A percentile compares a stretch with the other conserved stretches of the same genome.
These are phyloP conservation scores for Nepenthes alata DNA, from an alignment of 179 eudicot genomes.

Conservation along the genomic window DNA sequence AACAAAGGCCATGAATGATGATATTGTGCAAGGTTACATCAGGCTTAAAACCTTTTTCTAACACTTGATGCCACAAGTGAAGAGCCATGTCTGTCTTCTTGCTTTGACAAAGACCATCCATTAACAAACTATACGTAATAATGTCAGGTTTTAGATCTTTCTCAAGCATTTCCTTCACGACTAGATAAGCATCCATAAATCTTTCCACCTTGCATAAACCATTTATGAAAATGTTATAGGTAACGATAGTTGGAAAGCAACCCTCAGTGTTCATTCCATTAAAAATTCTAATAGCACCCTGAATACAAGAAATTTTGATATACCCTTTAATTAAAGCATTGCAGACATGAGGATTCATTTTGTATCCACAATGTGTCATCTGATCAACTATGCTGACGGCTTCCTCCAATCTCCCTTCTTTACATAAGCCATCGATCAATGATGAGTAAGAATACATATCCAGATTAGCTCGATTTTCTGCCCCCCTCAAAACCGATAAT, in stretches of 20 bases:
- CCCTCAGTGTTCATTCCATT: constrained; percentile 35
- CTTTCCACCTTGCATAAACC: constrained; percentile 64
- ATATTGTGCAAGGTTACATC: constrained; percentile 81
- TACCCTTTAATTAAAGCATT: constrained; percentile 61
- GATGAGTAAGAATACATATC: constrained; percentile 53
- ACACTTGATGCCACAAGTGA: constrained; percentile 50
- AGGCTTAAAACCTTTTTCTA: constrained; percentile 53
- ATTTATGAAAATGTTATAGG: constrained; percentile 61
- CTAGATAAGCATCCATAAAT: constrained; percentile 50
- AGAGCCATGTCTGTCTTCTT: constrained; percentile 55
- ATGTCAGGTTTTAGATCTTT: constrained; percentile 52
- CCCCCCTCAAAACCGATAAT: constrained; percentile 31
- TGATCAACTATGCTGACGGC: constrained; percentile 35
- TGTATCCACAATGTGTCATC: constrained; percentile 29
- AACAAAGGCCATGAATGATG: constrained; percentile 73
- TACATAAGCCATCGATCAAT: constrained; percentile 49
- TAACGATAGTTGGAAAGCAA: constrained; percentile 43
- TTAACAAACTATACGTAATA: constrained; percentile 60
- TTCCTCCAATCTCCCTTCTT: constrained; percentile 41
- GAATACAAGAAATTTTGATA: constrained; percentile 33
- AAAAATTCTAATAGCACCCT: constrained; percentile 41
- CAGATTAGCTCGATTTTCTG: constrained; percentile 22
- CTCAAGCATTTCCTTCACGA: constrained; percentile 69
- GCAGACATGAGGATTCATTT: constrained; percentile 45
- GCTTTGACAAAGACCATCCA: constrained; percentile 56